Base-by-base conservation (phyloP, 2,329 filamentous ascomycete genomes). In the Penicillium sp. region DNA sequence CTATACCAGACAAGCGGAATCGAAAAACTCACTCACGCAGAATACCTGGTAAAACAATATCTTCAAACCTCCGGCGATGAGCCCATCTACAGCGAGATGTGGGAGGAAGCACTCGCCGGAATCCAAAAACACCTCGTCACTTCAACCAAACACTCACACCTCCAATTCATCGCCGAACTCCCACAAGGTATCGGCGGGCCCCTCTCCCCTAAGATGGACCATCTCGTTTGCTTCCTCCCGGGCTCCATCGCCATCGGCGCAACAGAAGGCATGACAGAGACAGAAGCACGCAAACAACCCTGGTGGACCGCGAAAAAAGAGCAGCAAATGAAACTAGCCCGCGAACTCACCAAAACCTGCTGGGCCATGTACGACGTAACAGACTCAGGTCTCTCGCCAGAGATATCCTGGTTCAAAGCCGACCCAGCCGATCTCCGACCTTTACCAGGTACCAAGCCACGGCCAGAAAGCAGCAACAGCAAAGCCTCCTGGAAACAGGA, bases 31-130 rank as follows among this genome's bases (percentile, higher is more conserved):
- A 33, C 18, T 14, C 26, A 14, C 31, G 10, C 30, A 66, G 85
- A 96, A 66, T 95, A 95, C 62, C 76, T 96, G 31, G 92, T 95
- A 70, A 96, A 95, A 68, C 90, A 95, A 64, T 95, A 93, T 61
- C 73, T 94, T 12, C 90, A 95, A 64, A 95, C 89, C 12, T 84
- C 84, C 44, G 79, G 83, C 59, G 73, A 87, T 56, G 89, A 95
- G 60, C 72, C 79, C 0, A 68, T 95, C 13, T 96, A 95, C 63
- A 70, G 80, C 45, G 84, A 90, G 7, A 85, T 96, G 80, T 96
- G 90, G 87, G 74, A 87, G 23, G 83, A 95, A 60, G 75, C 86
- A 9, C 71, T 95, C 28, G 71, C 70, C 6, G 89, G 88, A 32
- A 80, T 95, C 37, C 85, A 88, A 52, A 92, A 92, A 65, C 81